Conservation (phyloP, 352 stramenopile genomes). For the Albugo laibachii region DNA sequence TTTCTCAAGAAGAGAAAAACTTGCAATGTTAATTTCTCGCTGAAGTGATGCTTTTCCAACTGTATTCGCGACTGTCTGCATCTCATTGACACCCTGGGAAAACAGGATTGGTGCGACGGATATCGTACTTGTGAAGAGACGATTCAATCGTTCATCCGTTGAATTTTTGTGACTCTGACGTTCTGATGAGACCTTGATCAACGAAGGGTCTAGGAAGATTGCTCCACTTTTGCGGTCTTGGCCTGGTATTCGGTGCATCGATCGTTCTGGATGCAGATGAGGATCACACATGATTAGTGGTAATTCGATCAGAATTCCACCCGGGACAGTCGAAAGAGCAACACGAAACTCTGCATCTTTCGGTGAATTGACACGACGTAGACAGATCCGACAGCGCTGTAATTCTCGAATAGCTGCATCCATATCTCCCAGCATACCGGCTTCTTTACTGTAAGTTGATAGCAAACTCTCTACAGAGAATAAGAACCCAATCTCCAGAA, state of each 20-base stretch:
- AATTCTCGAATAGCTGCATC: constrained; percentile 62
- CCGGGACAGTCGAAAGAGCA: constrained; percentile 31
- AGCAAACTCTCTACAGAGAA: constrained; percentile 70
- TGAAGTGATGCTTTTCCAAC: constrained; percentile 53
- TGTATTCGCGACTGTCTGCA: constrained; percentile 84
- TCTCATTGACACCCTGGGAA: constrained; percentile 85
- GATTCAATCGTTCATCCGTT: constrained; percentile 19
- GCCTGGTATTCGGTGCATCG: constrained; percentile 55
- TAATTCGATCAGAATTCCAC: constrained; percentile 45
- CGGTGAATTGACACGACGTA: constrained; percentile 44
- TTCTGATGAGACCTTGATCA: constrained; percentile 10
- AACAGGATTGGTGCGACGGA: constrained; percentile 59
- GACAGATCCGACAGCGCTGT: constrained; percentile 35
- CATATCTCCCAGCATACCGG: constrained; percentile 71
- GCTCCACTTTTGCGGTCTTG: constrained; percentile 54
- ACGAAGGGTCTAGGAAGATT: constrained; percentile 28
- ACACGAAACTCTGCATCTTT: constrained; percentile 44
- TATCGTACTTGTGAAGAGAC: constrained; percentile 36
- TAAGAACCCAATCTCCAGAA: constrained; percentile 43
- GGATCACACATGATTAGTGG: constrained; percentile 39
- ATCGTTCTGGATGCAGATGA: constrained; percentile 17
- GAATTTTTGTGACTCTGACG: neutral
- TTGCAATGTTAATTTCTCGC: constrained; percentile 69
- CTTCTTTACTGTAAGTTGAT: constrained; percentile 71
- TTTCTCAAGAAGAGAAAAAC: constrained; percentile 30